Conservation (phyloP, 2,329 filamentous ascomycete genomes). For the Monilinia fructigena region DNA sequence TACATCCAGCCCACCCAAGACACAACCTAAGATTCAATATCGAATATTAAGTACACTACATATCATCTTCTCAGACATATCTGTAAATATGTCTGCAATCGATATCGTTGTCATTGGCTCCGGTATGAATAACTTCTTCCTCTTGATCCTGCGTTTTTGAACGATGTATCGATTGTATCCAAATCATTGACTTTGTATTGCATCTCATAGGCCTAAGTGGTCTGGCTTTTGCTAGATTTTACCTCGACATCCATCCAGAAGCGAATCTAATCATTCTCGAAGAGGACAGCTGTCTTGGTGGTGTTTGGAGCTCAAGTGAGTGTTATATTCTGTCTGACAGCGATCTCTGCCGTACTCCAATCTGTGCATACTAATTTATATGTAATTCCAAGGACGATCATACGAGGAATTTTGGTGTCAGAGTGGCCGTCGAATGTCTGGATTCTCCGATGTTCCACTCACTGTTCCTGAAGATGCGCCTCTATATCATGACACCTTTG, state of each 20-base stretch:
- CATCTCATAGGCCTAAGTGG: slow-evolving; percentile 14
- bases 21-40: background rate
- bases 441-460: slow-evolving; percentile 40
- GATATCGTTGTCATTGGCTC: slow-evolving; percentile 14
- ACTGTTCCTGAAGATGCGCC: slow-evolving; percentile 33
- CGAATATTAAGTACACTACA: background rate
- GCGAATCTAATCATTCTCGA: slow-evolving; percentile 26
- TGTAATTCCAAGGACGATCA: slow-evolving; percentile 28
- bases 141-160: background rate
- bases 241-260: slow-evolving; percentile 27
- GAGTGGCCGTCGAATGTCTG: slow-evolving; percentile 36
- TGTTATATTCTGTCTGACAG: background rate
- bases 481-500: slow-evolving; percentile 34
- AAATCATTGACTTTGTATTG: background rate
- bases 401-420: slow-evolving; percentile 41
- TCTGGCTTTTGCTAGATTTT: slow-evolving; percentile 26
- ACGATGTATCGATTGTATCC: background rate
- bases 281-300: slow-evolving; percentile 24
- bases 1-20: background rate
- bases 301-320: slow-evolving; percentile 14
- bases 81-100: background rate
- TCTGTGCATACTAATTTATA: background rate
- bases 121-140: background rate
- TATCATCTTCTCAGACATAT: background rate
- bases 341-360: background rate